phyloP scores from a whole-genome alignment of 192 early-diverging fungal genomes.

The Mortierella antarctica region DNA sequence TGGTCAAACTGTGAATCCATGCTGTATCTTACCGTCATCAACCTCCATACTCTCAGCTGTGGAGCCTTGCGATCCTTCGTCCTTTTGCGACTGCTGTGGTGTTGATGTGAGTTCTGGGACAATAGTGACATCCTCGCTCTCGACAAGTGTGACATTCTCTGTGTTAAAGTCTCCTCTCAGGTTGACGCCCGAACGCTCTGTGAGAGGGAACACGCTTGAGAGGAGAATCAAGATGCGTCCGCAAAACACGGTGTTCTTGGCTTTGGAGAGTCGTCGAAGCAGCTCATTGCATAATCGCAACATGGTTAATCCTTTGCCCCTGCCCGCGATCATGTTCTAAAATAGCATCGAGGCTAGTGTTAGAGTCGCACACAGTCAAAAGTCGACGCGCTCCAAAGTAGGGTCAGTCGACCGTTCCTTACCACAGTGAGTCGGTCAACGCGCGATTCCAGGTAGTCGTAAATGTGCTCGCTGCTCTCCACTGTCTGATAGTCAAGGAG shows the following conservation, averaged over 20 bases:
- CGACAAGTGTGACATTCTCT: slow-evolving; percentile 68
- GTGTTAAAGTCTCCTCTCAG: slow-evolving; percentile 87
- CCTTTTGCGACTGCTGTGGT: slow-evolving; percentile 1
- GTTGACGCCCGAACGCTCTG: slow-evolving; percentile 92
- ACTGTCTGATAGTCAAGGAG: slow-evolving; percentile 74
- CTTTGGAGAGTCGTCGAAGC: slow-evolving; percentile 88
- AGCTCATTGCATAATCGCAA: slow-evolving; percentile 90
- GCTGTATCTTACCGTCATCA: slow-evolving; percentile 23
- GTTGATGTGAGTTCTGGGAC: slow-evolving; percentile 36
- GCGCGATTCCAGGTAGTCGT: slow-evolving; percentile 75
- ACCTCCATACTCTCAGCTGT: slow-evolving; percentile 31
- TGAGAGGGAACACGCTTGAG: slow-evolving; percentile 84
- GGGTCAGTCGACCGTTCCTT: slow-evolving; percentile 12
- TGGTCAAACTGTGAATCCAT: not conserved
- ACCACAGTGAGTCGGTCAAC: slow-evolving; percentile 65
- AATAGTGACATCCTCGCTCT: slow-evolving; percentile 60
- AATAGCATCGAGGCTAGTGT: not conserved
- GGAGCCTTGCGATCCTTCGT: not conserved
- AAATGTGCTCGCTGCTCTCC: slow-evolving; percentile 61
- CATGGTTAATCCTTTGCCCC: slow-evolving; percentile 87
- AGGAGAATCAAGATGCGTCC: slow-evolving; percentile 93
- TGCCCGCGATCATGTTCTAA: slow-evolving; percentile 74
- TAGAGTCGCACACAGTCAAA: not conserved
- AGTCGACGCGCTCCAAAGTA: not conserved
- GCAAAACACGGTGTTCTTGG: slow-evolving; percentile 80